phyloP scores from a whole-genome alignment of 768 basidiomycete species.

The Boletus patriciae region DNA sequence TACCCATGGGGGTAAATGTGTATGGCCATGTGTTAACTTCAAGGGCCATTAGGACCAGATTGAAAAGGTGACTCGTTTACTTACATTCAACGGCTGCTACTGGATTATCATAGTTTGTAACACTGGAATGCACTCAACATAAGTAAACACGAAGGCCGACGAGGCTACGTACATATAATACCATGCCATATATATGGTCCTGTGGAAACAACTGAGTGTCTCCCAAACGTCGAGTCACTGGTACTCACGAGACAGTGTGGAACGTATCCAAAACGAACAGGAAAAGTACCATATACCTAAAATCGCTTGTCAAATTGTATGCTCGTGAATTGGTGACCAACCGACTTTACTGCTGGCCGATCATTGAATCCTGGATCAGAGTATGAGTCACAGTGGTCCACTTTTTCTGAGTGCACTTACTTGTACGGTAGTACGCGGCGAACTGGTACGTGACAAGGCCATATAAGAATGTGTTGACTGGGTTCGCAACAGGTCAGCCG shows the following conservation, averaged over 20 bases:
- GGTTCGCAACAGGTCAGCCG: background rate
- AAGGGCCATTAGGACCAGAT: background rate
- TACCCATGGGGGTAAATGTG: constrained; percentile 50
- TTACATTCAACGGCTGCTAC: constrained; percentile 4
- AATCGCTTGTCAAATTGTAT: background rate
- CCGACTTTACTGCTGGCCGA: constrained; percentile 7
- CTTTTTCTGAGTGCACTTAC: background rate
- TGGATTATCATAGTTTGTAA: constrained; percentile 16
- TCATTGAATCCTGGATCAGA: constrained; percentile 16
- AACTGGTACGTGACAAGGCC: constrained; percentile 47
- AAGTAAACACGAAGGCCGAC: too few relatives aligned
- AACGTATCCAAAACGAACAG: constrained; percentile 21
- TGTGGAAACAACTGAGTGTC: background rate
- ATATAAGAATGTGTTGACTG: constrained; percentile 36
- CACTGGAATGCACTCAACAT: background rate
- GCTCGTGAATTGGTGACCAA: background rate
- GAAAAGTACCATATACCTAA: constrained; percentile 20
- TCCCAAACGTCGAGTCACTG: too few relatives aligned
- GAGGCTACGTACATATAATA: constrained; percentile 10
- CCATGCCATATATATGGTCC: constrained; percentile 24
- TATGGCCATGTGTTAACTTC: constrained; percentile 49
- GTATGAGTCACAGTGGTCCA: background rate
- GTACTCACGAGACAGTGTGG: constrained; percentile 20
- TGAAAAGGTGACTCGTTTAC: background rate
- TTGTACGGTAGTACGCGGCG: constrained; percentile 34